Conservation (phyloP, 2,329 filamentous ascomycete species). For the Lachnellula cervina region DNA sequence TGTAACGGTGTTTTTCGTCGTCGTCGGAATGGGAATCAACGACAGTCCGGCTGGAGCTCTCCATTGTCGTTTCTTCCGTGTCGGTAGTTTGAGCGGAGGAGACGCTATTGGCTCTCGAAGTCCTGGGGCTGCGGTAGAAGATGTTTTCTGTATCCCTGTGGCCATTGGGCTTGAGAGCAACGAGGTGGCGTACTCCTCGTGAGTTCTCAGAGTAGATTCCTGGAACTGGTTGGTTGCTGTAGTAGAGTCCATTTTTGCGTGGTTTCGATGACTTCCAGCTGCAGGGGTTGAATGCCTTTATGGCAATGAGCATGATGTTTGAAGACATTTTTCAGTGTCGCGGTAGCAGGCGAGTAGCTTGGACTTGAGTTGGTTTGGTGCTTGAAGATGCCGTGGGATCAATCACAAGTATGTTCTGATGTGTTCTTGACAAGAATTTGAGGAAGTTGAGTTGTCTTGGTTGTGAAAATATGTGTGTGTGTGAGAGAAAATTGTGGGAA, state of each 20-base stretch:
- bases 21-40: not conserved
- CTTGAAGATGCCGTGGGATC: not conserved
- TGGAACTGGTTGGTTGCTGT: constrained; percentile 9
- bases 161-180: constrained; percentile 9
- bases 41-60: not conserved
- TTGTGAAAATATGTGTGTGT: too few species aligned
- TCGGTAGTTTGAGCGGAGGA: not conserved
- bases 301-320: constrained; percentile 8
- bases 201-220: constrained; percentile 15
- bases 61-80: not conserved
- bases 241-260: constrained; percentile 8
- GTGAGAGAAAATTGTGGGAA: too few species aligned
- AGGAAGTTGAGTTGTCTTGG: too few species aligned
- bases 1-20: not conserved
- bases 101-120: not conserved
- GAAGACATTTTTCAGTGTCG: not conserved
- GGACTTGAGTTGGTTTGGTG: not conserved
- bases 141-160: constrained; percentile 11
- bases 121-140: constrained; percentile 1
- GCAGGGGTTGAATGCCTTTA: constrained; percentile 4
- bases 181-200: constrained; percentile 8
- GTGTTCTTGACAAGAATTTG: too few species aligned
- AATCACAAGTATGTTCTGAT: not conserved
- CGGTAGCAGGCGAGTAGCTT: not conserved
- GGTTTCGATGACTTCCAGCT: not conserved